A percentile compares a stretch with the other conserved stretches of the same genome.
These are phyloP conservation scores for Zygnema cylindricum DNA, from an alignment of 139 green algal genomes.

Conservation along the genomic window DNA sequence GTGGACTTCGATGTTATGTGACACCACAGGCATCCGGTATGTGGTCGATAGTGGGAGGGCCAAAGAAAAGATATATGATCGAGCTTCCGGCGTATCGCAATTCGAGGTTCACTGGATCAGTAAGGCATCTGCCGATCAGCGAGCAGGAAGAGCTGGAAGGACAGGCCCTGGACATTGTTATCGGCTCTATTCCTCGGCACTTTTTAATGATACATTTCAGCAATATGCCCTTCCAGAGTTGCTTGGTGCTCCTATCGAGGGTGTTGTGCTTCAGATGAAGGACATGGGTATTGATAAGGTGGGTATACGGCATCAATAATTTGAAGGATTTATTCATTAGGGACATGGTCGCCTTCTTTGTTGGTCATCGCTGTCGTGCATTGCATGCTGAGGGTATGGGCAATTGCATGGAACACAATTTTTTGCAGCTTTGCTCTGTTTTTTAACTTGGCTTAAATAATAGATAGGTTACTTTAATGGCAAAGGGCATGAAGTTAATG, in stretches of 20 bases:
- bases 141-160: slow-evolving; percentile 89
- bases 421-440: not conserved
- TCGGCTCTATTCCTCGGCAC: slow-evolving; percentile 85
- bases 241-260: slow-evolving; percentile 82
- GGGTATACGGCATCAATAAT: not conserved
- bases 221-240: slow-evolving; percentile 86
- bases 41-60: slow-evolving; percentile 90
- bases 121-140: slow-evolving; percentile 85
- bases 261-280: slow-evolving; percentile 90
- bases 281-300: slow-evolving; percentile 91
- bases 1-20: too few species aligned
- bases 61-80: slow-evolving; percentile 84
- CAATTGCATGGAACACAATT: not conserved
- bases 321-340: not conserved
- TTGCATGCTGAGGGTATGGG: too few species aligned
- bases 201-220: slow-evolving; percentile 89
- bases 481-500: not conserved
- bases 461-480: not conserved
- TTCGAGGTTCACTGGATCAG: slow-evolving; percentile 94
- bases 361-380: too few species aligned
- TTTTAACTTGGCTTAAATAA: not conserved
- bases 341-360: too few species aligned
- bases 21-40: slow-evolving; percentile 98
- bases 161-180: slow-evolving; percentile 97
- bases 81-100: slow-evolving; percentile 91